Conservation (phyloP, 495 filamentous ascomycete species). For the Neurospora tetrasperma region DNA sequence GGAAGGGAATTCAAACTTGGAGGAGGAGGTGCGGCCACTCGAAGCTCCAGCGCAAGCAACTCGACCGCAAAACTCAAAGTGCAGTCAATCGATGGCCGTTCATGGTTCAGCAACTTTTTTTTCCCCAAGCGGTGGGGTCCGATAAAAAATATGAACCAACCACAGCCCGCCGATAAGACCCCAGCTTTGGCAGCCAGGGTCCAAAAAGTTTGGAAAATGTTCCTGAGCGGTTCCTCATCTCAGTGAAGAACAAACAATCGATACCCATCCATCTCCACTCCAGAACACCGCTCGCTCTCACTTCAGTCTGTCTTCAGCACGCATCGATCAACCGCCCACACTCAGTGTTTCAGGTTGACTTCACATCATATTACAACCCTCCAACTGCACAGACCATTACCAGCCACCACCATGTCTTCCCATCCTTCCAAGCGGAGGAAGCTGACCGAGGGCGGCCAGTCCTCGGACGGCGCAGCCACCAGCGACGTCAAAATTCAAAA, state of each 20-base stretch:
- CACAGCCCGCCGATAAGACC: constrained; percentile 4
- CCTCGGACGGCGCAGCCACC: constrained; percentile 21
- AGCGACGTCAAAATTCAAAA: constrained; percentile 29
- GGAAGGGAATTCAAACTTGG: not conserved
- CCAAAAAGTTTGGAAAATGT: constrained; percentile 1
- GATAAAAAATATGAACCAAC: constrained; percentile 19
- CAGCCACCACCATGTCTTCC: constrained; percentile 23
- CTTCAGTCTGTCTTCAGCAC: not conserved
- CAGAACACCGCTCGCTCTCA: not conserved
- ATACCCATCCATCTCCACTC: not conserved
- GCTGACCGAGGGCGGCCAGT: constrained; percentile 22
- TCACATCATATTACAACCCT: not conserved
- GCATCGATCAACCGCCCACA: not conserved
- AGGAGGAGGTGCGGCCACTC: not conserved
- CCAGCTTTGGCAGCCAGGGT: not conserved
- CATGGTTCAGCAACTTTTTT: constrained; percentile 15
- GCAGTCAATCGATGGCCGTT: not conserved
- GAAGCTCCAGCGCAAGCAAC: not conserved
- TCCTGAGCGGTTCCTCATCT: not conserved
- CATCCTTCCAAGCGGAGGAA: constrained; percentile 36
- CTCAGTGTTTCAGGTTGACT: not conserved
- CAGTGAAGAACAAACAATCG: not conserved
- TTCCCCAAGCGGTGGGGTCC: not conserved
- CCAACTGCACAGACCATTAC: not conserved
- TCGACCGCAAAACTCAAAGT: not conserved